phyloP scores from a whole-genome alignment of 2,329 filamentous ascomycete species.

The Trichoderma pleuroti region DNA sequence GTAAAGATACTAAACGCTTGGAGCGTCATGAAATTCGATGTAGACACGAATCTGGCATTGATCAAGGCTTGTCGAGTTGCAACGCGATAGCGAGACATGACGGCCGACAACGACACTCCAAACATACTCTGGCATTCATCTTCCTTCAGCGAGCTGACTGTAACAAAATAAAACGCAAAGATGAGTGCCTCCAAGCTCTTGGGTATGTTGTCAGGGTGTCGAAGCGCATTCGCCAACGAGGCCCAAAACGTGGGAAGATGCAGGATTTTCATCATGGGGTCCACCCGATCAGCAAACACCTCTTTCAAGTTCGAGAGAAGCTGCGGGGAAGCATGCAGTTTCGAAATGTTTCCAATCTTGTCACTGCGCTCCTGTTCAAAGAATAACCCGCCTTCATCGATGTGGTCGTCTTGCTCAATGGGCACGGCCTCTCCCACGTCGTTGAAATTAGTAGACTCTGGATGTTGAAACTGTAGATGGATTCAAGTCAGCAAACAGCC shows the following conservation, averaged over 20 bases:
- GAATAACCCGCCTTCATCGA: not conserved
- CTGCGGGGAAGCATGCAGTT: not conserved
- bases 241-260: constrained; percentile 6
- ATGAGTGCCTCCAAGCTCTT: not conserved
- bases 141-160: not conserved
- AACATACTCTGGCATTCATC: not conserved
- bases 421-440: not conserved
- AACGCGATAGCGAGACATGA: not conserved
- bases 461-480: not conserved
- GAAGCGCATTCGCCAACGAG: not conserved
- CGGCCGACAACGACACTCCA: not conserved
- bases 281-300: not conserved
- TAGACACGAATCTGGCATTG: not conserved
- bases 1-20: not conserved
- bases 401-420: not conserved
- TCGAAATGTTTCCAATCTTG: not conserved
- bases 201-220: not conserved
- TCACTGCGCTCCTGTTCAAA: not conserved
- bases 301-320: not conserved
- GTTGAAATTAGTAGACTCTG: not conserved
- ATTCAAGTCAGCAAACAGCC: not conserved
- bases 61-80: constrained; percentile 6
- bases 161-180: not conserved
- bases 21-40: not conserved
- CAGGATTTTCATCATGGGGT: constrained; percentile 9